Percentiles rank a stretch among this genome's conserved stretches.
These are phyloP conservation scores for Barnettozyma sucrosica DNA, from an alignment of 805 yeast species.

Conservation along the genomic window DNA sequence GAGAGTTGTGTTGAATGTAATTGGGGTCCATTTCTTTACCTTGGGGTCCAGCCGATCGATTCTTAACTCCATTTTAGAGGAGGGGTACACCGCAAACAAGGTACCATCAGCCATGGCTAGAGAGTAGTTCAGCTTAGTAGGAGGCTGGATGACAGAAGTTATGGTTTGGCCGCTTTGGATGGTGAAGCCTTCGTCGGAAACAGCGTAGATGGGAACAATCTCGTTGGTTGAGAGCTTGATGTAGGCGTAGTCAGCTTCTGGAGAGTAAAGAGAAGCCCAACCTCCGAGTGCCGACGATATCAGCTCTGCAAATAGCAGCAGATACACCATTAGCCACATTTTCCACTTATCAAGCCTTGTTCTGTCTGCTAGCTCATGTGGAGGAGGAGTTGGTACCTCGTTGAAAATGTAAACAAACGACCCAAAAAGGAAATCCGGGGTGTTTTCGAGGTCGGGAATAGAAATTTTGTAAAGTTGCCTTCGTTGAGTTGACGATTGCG, in stretches of 20 bases:
- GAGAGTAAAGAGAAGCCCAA: conserved; percentile 20
- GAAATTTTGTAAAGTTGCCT: neutral
- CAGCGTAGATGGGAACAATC: conserved; percentile 13
- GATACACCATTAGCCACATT: neutral
- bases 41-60: conserved; percentile 11
- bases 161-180: conserved; percentile 2
- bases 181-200: neutral
- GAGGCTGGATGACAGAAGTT: conserved; percentile 9
- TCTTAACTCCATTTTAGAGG: conserved; percentile 2
- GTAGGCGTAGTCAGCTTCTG: conserved; percentile 13
- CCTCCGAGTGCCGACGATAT: neutral
- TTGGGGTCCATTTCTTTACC: conserved; percentile 11
- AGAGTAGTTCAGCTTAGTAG: conserved; percentile 19
- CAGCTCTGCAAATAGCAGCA: neutral
- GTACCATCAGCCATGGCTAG: conserved; percentile 20
- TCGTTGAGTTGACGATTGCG: neutral
- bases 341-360: neutral
- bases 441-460: no score
- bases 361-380: neutral
- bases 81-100: conserved; percentile 19
- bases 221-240: conserved; percentile 20
- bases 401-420: conserved; percentile 7
- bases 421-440: neutral
- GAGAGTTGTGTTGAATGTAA: conserved; percentile 16
- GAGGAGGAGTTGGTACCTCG: neutral